phyloP scores from a whole-genome alignment of 306 rosid species.

The Trifolium pratense region DNA sequence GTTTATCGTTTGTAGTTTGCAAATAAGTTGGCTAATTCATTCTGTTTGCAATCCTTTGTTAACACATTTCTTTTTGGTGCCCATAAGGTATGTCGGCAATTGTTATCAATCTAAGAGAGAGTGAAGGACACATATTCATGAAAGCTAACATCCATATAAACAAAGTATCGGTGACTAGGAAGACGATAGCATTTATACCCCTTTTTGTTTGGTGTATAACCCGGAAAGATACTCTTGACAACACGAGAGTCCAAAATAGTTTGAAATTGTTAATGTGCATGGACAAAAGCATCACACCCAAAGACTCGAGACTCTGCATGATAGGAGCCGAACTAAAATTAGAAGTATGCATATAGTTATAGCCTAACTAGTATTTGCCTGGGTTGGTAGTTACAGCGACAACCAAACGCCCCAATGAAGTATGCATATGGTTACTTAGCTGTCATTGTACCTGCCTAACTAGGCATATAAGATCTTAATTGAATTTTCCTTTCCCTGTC shows the following conservation, averaged over 20 bases:
- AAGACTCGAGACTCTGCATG: background rate
- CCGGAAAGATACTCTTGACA: background rate
- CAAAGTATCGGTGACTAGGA: background rate
- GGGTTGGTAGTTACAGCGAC: background rate
- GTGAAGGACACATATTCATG: background rate
- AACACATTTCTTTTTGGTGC: no score
- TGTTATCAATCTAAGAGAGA: background rate
- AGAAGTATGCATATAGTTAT: no score
- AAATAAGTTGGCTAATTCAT: no score
- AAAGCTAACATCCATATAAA: background rate
- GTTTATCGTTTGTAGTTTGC: background rate
- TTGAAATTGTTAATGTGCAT: background rate
- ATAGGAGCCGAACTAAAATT: background rate
- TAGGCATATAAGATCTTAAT: background rate
- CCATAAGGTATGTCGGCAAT: no score
- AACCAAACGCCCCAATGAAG: no score
- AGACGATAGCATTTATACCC: background rate
- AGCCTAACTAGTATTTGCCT: background rate
- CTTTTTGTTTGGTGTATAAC: background rate
- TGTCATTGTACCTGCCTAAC: background rate
- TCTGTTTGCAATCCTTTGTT: no score
- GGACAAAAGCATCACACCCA: background rate
- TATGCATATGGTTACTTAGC: no score
- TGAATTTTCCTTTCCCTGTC: slow-evolving; percentile 11
- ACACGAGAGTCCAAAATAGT: background rate